phyloP scores from a whole-genome alignment of 441 rosid species.

The Jatropha podagrica region DNA sequence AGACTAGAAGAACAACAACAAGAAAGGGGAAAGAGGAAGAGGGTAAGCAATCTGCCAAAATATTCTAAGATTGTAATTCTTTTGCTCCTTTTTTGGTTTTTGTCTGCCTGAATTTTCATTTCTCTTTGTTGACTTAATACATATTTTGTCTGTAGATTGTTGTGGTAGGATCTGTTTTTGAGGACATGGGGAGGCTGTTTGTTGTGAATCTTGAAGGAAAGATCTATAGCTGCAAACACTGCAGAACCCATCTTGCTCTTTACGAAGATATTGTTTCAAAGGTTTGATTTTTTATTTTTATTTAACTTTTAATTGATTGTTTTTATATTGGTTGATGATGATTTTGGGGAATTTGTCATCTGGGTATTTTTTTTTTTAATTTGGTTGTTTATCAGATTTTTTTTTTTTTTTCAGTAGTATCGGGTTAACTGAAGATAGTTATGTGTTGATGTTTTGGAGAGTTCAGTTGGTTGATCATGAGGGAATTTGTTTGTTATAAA shows the following conservation, averaged over 20 bases:
- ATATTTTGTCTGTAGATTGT: background rate
- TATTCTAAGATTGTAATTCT: background rate
- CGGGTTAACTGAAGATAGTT: slow-evolving; percentile 6
- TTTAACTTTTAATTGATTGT: slow-evolving; percentile 7
- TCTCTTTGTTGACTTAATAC: background rate
- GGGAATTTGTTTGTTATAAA: slow-evolving; percentile 1
- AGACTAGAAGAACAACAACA: slow-evolving; percentile 9
- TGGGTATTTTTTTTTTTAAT: slow-evolving; percentile 27
- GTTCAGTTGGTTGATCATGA: background rate
- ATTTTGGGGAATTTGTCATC: slow-evolving; percentile 19
- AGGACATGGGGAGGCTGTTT: slow-evolving; percentile 86
- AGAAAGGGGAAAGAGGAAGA: background rate
- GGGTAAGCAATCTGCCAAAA: background rate
- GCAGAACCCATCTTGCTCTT: slow-evolving; percentile 85
- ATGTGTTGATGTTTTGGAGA: background rate
- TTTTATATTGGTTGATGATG: slow-evolving; percentile 5
- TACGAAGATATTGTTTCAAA: slow-evolving; percentile 73
- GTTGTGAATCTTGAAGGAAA: slow-evolving; percentile 84
- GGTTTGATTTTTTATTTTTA: slow-evolving; percentile 43
- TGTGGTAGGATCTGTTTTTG: slow-evolving; percentile 26
- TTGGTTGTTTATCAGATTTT: slow-evolving; percentile 8
- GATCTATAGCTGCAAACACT: slow-evolving; percentile 92
- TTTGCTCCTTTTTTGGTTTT: slow-evolving; percentile 11
- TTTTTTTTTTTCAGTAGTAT: background rate
- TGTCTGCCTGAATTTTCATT: background rate